These are phyloP conservation scores for Sclerotinia sclerotiorum DNA, from an alignment of 2,329 filamentous ascomycete species.

Conservation along the genomic window DNA sequence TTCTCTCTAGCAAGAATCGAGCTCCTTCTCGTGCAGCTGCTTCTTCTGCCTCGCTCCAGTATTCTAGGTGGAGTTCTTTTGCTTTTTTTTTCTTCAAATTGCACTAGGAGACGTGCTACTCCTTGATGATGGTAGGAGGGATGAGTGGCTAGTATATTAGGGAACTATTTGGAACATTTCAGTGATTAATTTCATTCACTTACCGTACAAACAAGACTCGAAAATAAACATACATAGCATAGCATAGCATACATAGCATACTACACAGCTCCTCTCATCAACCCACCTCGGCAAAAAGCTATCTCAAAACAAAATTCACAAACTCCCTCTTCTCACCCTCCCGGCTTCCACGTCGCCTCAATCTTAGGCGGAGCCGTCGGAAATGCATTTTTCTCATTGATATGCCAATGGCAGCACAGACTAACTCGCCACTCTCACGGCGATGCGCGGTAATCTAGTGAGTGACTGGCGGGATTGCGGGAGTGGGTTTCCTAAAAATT, in stretches of 20 bases:
- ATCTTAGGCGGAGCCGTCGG: conserved; percentile 3
- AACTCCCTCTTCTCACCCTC: conserved; percentile 4
- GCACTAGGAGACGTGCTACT: background rate
- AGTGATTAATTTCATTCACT: background rate
- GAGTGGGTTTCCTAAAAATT: background rate
- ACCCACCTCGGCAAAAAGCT: background rate
- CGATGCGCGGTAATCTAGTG: conserved; percentile 2
- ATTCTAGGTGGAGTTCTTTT: conserved; percentile 4
- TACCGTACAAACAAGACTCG: background rate
- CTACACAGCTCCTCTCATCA: conserved; percentile 3
- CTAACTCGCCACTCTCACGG: background rate
- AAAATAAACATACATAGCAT: background rate
- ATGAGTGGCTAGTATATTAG: conserved; percentile 9
- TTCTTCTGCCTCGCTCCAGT: conserved; percentile 1
- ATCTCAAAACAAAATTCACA: conserved; percentile 3
- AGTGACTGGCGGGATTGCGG: background rate
- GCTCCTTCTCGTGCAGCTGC: background rate
- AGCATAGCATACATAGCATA: background rate
- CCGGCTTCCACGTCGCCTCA: conserved; percentile 5
- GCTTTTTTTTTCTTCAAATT: conserved; percentile 9
- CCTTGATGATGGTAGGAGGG: conserved; percentile 5
- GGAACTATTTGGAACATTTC: background rate
- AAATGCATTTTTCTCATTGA: conserved; percentile 10
- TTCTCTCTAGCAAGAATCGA: conserved; percentile 16
- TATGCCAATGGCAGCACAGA: conserved; percentile 1